phyloP scores from a whole-genome alignment of 305 asterid species.

The Fraxinus latifolia region DNA sequence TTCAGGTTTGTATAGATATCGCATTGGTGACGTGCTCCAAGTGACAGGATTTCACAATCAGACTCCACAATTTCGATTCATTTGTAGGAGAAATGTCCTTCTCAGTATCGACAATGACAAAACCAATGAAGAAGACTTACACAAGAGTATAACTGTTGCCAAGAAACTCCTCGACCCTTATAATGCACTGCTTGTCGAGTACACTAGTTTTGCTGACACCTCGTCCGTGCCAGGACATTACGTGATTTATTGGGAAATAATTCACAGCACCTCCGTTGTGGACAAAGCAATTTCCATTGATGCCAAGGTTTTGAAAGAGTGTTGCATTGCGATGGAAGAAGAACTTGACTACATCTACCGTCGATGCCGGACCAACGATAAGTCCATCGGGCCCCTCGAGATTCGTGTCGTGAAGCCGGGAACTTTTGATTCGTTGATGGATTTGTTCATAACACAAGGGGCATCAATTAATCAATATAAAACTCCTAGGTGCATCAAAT shows the following conservation, averaged over 20 bases:
- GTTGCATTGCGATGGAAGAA: slow-evolving; percentile 69
- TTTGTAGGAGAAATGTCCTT: slow-evolving; percentile 69
- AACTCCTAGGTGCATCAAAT: slow-evolving; percentile 69
- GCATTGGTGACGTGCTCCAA: slow-evolving; percentile 75
- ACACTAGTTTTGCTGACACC: slow-evolving; percentile 79
- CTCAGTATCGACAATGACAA: slow-evolving; percentile 76
- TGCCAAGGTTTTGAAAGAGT: slow-evolving; percentile 43
- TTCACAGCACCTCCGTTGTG: slow-evolving; percentile 26
- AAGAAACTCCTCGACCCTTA: slow-evolving; percentile 48
- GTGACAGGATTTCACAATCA: slow-evolving; percentile 70
- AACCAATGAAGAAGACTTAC: slow-evolving; percentile 66
- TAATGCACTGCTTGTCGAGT: slow-evolving; percentile 57
- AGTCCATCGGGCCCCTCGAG: slow-evolving; percentile 64
- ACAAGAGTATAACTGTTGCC: slow-evolving; percentile 57
- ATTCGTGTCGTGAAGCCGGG: slow-evolving; percentile 56
- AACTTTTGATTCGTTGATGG: slow-evolving; percentile 66
- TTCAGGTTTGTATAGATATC: slow-evolving; percentile 60
- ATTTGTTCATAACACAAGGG: slow-evolving; percentile 54
- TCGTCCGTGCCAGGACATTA: slow-evolving; percentile 75
- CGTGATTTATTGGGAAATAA: slow-evolving; percentile 72
- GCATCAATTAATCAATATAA: slow-evolving; percentile 70
- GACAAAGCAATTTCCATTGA: slow-evolving; percentile 24
- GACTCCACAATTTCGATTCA: slow-evolving; percentile 71
- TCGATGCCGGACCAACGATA: slow-evolving; percentile 58
- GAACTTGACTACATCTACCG: slow-evolving; percentile 63